Evolutionary conservation across 495 filamentous ascomycete species (phyloP), one percentile per base, ranked within the genome.

Genomic region (Hyaloscypha bicolor): DNA sequence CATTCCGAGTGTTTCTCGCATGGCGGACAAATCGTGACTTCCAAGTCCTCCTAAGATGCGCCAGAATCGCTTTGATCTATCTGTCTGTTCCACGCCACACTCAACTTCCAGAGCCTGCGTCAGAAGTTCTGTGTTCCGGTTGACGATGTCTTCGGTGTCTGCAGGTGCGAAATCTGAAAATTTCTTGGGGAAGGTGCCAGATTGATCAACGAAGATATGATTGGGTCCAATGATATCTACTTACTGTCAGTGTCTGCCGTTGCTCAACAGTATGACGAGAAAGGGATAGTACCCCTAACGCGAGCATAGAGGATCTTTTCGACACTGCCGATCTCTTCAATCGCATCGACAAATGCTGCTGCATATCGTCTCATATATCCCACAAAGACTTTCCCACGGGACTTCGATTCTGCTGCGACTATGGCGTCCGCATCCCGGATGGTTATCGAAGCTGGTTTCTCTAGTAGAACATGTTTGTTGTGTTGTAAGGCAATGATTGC

Each of bases 321-420:
- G 4, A 65, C 65, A 22, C 83, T 71, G 0, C 57, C 67, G 6
- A 75, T 75, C 5, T 87, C 78, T 63, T 87, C 81, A 60, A 81
- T 77, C 55, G 86, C 79, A 16, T 82, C 75, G n/a, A 80, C 76
- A 6, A 76, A 85, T 32, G 77, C 77, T 0, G 84, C 76, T 3
- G 86, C 85, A 67, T 86, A 85, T 55, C 86, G 79, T 21, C 85
- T 77, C 69, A 83, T 84, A 55, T 80, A 85, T 0, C 84, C 83
- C 21, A 89, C 81, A 61, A 89, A 85, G 33, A 88, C 76, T 25
- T 56, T 55, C 3, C 48, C 61, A n/a, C 64, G 52, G 8, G 65
- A 59, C 2, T 71, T 69, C 11, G 79, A 70, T 1, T 80, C 77
- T 53, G 76, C 78, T 2, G 60, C 68, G n/a, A 66, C 6, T n/a